Base-by-base conservation (phyloP, 441 rosid genomes). In the Gossypium aridum region DNA sequence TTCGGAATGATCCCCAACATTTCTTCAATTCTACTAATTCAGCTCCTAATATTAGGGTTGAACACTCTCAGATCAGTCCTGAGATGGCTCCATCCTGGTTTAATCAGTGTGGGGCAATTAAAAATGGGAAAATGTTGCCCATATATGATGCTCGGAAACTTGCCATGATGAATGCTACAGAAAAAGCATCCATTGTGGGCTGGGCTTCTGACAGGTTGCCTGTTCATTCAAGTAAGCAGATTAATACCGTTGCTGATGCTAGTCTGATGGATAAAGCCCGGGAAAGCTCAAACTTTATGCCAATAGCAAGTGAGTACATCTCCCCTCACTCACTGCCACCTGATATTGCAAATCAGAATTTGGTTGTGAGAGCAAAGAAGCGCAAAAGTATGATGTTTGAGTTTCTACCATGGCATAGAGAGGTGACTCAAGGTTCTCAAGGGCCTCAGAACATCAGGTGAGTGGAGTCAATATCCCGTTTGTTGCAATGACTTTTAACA, bases 71-170 rank as follows among this genome's bases (percentile, higher is more conserved):
- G 72, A 77, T 87, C 76, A 90, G 89, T 85, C 88, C 87, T 66
- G 93, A 82, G 80, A 88, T 86, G 87, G 95, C 90, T 19, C 90
- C 97, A 61, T 85, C 97, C 65, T 90, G 92, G 97, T 89, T 88
- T 75, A 87, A 80, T 84, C 91, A 83, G 79, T 87, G 82, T 84
- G 92, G 96, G 67, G 78, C 87, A 16, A 81, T 86, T 71, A 90
- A 75, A 83, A 90, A 89, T 72, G 93, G 90, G 81, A 83, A 88
- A 78, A 85, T 84, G 76, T 81, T 79, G 76, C 86, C 86, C n/a
- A 31, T 75, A 39, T 75, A 73, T 83, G 88, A 90, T 82, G 72
- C 85, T 51, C 82, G 14, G 76, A 83, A 78, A 78, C 70, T 53
- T 78, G 77, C 82, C 56, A 61, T 77, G 19, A 47, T 76, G 81